These are phyloP conservation scores for Sorghum bicolor DNA, from an alignment of 176 grass and related monocot genomes.

Conservation along the genomic window Sorghum_bicolor_NCBIv3 NC_012873.2:7563001-7563500, in stretches of 20 bases:
- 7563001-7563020: too few species aligned
- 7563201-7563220: neutral
- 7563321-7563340: neutral
- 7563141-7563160: constrained; percentile 16
- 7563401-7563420: neutral
- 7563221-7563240: neutral
- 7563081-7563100: neutral
- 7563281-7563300: constrained; percentile 46
- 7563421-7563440: neutral
- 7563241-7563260: constrained; percentile 24
- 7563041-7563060: neutral
- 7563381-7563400: constrained; percentile 1
- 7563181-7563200: constrained; percentile 32
- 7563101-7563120: constrained; percentile 45
- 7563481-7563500: neutral
- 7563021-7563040: too few species aligned
- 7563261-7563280: neutral
- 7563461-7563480: neutral
- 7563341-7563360: constrained; percentile 13
- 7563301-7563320: constrained; percentile 35
- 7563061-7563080: neutral
- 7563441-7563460: neutral
- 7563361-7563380: neutral
- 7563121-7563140: neutral
- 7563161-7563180: constrained; percentile 28